Percentiles rank a stretch among this genome's conserved stretches.
Conservation (phyloP, 1,139 yeast genomes). For the Suhomyces maxii region DNA sequence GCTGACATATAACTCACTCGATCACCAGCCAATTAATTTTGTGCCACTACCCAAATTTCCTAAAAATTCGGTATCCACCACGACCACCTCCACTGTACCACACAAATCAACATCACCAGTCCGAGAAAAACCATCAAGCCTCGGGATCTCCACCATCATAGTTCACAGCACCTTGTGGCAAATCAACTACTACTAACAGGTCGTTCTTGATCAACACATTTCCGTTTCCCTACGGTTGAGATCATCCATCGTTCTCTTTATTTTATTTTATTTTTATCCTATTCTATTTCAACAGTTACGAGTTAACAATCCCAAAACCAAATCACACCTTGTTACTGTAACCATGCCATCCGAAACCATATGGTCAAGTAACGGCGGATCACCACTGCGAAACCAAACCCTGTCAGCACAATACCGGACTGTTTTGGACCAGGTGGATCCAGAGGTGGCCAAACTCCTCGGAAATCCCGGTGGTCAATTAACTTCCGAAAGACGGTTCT, state of each 20-base stretch:
- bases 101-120: too few relatives aligned
- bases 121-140: too few relatives aligned
- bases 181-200: too few relatives aligned
- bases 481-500: constrained; percentile 26
- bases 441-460: constrained; percentile 49
- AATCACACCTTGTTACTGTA: too few relatives aligned
- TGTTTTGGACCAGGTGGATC: constrained; percentile 42
- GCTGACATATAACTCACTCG: constrained; percentile 8
- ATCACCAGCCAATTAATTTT: background rate
- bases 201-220: too few relatives aligned
- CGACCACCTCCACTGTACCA: background rate
- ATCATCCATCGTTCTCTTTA: too few relatives aligned
- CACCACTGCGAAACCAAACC: constrained; percentile 24
- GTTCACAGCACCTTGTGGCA: too few relatives aligned
- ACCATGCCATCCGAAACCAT: constrained; percentile 29
- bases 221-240: too few relatives aligned
- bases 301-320: too few relatives aligned
- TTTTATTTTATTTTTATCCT: too few relatives aligned
- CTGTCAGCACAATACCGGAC: constrained; percentile 27
- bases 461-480: constrained; percentile 8
- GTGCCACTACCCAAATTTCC: background rate
- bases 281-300: too few relatives aligned
- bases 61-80: constrained; percentile 4
- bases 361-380: constrained; percentile 34
- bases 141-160: too few relatives aligned